These are phyloP conservation scores for Rhynchosporium secalis DNA, from an alignment of 2,329 filamentous ascomycete genomes.

Conservation along the genomic window DNA sequence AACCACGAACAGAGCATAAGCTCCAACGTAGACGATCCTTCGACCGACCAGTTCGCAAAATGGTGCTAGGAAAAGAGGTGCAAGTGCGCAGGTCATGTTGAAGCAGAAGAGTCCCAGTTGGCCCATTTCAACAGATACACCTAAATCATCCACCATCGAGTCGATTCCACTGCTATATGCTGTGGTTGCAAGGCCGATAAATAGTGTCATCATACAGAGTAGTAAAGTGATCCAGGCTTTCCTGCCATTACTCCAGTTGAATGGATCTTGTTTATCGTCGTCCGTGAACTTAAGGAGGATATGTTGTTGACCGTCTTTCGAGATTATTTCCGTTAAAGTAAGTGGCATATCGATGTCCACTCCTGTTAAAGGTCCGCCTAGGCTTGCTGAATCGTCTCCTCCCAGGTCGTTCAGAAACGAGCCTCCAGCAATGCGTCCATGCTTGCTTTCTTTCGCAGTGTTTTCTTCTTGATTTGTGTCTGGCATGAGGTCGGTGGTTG, in stretches of 20 bases:
- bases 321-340: conserved; percentile 46
- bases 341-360: conserved; percentile 52
- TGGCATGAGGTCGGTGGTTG: conserved; percentile 16
- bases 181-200: conserved; percentile 55
- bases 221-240: conserved; percentile 49
- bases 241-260: conserved; percentile 49
- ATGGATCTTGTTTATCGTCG: conserved; percentile 51
- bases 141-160: conserved; percentile 48
- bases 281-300: conserved; percentile 49
- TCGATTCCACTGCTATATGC: conserved; percentile 52
- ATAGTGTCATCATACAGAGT: conserved; percentile 53
- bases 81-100: conserved; percentile 76
- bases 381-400: conserved; percentile 39
- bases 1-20: conserved; percentile 45
- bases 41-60: conserved; percentile 85
- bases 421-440: conserved; percentile 45
- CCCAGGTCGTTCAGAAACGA: conserved; percentile 40
- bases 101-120: conserved; percentile 65
- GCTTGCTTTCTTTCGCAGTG: conserved; percentile 15
- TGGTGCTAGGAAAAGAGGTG: conserved; percentile 83
- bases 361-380: conserved; percentile 41
- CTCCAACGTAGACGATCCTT: conserved; percentile 73
- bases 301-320: conserved; percentile 46
- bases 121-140: conserved; percentile 45
- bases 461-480: conserved; percentile 29